phyloP scores from a whole-genome alignment of 495 filamentous ascomycete genomes.

The Penicillium soppii region DNA sequence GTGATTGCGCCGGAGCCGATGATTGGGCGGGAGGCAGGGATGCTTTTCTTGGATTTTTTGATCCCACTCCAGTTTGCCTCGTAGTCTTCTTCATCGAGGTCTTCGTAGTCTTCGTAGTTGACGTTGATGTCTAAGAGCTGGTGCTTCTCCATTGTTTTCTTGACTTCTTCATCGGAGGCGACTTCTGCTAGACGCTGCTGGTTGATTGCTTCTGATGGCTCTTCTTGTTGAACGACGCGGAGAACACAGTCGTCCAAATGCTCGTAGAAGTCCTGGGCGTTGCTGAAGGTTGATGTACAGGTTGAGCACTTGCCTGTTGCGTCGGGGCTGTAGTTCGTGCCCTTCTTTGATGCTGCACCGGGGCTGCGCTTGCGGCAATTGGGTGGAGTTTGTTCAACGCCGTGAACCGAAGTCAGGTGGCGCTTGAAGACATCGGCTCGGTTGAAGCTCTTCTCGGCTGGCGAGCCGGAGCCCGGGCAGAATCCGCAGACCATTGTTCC shows the following conservation, averaged over 20 bases:
- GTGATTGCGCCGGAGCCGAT: slow-evolving; percentile 49
- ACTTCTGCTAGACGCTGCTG: slow-evolving; percentile 80
- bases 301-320: slow-evolving; percentile 95
- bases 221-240: slow-evolving; percentile 94
- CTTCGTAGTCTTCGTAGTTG: slow-evolving; percentile 58
- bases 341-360: slow-evolving; percentile 49
- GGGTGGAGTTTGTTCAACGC: slow-evolving; percentile 91
- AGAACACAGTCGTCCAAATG: slow-evolving; percentile 98
- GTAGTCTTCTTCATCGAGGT: slow-evolving; percentile 58
- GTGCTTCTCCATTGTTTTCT: slow-evolving; percentile 82
- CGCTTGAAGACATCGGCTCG: slow-evolving; percentile 98
- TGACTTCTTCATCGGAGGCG: slow-evolving; percentile 76
- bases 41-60: slow-evolving; percentile 44
- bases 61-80: slow-evolving; percentile 48
- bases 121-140: slow-evolving; percentile 62
- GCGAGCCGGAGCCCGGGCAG: slow-evolving; percentile 87
- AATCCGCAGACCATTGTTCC: slow-evolving; percentile 99
- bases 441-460: slow-evolving; percentile 98
- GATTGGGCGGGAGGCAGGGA: slow-evolving; percentile 41
- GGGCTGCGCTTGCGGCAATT: slow-evolving; percentile 89
- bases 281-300: slow-evolving; percentile 86
- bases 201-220: slow-evolving; percentile 95
- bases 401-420: slow-evolving; percentile 89
- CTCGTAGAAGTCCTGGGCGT: slow-evolving; percentile 98
- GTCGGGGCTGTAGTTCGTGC: slow-evolving; percentile 62